A percentile compares a stretch with the other conserved stretches of the same genome.
Evolutionary conservation across 768 basidiomycete species (phyloP).

Genomic region (Arthromyces matolae): DNA sequence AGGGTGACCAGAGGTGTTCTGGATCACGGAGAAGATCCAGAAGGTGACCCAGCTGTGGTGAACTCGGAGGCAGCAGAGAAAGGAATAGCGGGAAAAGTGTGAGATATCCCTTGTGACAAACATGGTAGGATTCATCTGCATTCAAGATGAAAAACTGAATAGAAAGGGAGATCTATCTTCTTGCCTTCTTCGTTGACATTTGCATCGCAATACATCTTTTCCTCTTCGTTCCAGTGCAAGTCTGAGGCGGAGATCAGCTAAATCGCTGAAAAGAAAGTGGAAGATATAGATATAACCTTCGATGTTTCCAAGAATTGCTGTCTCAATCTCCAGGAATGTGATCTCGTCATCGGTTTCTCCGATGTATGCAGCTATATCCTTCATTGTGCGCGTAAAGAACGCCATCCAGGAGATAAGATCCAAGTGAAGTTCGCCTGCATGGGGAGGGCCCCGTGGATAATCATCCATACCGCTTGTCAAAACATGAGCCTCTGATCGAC

Average conservation of each 20-base stretch:
- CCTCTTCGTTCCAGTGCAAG: slow-evolving; percentile 87
- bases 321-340: slow-evolving; percentile 76
- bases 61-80: slow-evolving; percentile 69
- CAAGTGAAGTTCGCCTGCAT: slow-evolving; percentile 88
- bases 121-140: slow-evolving; percentile 85
- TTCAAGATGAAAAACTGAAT: background rate
- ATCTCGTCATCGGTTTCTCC: slow-evolving; percentile 80
- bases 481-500: slow-evolving; percentile 80
- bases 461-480: slow-evolving; percentile 96
- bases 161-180: slow-evolving; percentile 1
- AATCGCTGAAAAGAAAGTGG: background rate
- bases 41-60: slow-evolving; percentile 77
- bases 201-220: slow-evolving; percentile 92
- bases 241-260: slow-evolving; percentile 56
- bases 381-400: slow-evolving; percentile 94
- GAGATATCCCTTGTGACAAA: slow-evolving; percentile 90
- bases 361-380: slow-evolving; percentile 80
- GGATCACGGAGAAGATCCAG: slow-evolving; percentile 79
- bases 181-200: slow-evolving; percentile 81
- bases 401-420: slow-evolving; percentile 97
- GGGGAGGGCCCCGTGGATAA: slow-evolving; percentile 87
- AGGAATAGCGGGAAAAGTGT: slow-evolving; percentile 93
- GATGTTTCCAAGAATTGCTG: slow-evolving; percentile 79
- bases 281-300: slow-evolving; percentile 44
- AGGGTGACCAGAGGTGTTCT: slow-evolving; percentile 86